phyloP scores from a whole-genome alignment of 495 filamentous ascomycete genomes.

The Rusavskia elegans region DNA sequence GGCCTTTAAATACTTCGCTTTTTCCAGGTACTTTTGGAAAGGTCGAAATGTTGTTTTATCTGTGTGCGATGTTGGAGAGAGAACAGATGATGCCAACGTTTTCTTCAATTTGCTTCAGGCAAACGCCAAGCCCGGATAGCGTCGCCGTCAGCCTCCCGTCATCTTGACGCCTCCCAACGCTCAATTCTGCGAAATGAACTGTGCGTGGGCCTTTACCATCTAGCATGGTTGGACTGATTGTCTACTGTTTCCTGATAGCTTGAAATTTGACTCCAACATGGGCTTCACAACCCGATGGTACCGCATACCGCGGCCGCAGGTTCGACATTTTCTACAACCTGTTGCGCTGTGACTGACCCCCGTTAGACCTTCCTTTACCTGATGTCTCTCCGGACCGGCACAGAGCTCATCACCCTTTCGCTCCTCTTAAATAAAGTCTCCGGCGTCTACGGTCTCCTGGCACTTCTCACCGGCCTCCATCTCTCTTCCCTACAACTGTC shows the following conservation, averaged over 20 bases:
- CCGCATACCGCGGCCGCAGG: conserved; percentile 44
- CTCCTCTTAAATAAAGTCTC: conserved; percentile 78
- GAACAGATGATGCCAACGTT: too few species aligned
- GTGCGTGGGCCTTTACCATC: too few species aligned
- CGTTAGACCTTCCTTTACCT: conserved; percentile 61
- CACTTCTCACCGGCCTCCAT: conserved; percentile 57
- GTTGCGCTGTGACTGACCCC: background rate
- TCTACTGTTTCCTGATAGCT: too few species aligned
- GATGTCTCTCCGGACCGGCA: conserved; percentile 72
- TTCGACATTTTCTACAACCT: conserved; percentile 7
- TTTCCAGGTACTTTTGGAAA: too few species aligned
- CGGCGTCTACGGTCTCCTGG: conserved; percentile 76
- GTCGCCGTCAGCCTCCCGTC: background rate
- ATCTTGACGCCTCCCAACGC: background rate
- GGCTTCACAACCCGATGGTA: conserved; percentile 13
- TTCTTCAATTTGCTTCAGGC: too few species aligned
- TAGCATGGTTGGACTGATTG: too few species aligned
- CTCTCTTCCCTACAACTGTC: conserved; percentile 55
- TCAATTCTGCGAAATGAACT: too few species aligned
- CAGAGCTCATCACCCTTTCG: conserved; percentile 62
- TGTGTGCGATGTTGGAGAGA: too few species aligned
- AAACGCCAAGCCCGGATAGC: too few species aligned
- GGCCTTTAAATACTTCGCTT: too few species aligned
- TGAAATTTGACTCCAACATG: conserved; percentile 2
- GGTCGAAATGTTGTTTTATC: too few species aligned